Percentiles rank a stretch among this genome's conserved stretches.
phyloP scores from a whole-genome alignment of 1,139 yeast species.

The Debaryomyces sp. region DNA sequence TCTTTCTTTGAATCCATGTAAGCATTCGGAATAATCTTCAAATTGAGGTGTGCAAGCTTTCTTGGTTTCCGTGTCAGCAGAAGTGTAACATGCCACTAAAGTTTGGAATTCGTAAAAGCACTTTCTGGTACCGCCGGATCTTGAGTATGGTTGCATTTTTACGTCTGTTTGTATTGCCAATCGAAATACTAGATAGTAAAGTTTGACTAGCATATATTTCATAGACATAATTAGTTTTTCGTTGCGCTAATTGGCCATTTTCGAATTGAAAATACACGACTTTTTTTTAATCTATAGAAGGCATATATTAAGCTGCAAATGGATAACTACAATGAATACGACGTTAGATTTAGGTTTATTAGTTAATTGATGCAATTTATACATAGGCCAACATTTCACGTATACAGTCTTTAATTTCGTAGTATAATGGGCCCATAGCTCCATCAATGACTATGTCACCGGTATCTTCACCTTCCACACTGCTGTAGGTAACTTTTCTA shows the following conservation, averaged over 20 bases:
- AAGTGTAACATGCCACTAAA: conserved; percentile 48
- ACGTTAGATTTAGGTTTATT: background rate
- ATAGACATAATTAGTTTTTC: conserved; percentile 7
- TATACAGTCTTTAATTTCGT: conserved; percentile 75
- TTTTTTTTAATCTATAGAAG: background rate
- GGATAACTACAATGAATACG: background rate
- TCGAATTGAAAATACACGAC: conserved; percentile 1
- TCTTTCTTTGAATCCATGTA: conserved; percentile 52
- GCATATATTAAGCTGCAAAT: background rate
- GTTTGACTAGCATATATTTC: background rate
- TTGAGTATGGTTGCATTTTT: conserved; percentile 51
- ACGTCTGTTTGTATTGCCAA: background rate
- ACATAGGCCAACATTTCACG: conserved; percentile 82
- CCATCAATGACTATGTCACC: conserved; percentile 90
- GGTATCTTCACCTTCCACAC: conserved; percentile 52
- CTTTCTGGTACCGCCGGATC: conserved; percentile 54
- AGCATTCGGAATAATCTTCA: conserved; percentile 53
- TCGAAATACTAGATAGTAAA: background rate
- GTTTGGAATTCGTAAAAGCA: conserved; percentile 54
- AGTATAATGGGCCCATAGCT: conserved; percentile 71
- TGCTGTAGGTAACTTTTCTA: conserved; percentile 60
- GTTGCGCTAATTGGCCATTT: conserved; percentile 11
- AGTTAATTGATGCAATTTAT: conserved; percentile 16
- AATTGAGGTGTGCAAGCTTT: conserved; percentile 49
- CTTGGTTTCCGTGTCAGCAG: conserved; percentile 46